Evolutionary conservation across 192 early-diverging fungal genomes (phyloP), one percentile per base, ranked within the genome.

Genomic region (Backusella luteola): DNA sequence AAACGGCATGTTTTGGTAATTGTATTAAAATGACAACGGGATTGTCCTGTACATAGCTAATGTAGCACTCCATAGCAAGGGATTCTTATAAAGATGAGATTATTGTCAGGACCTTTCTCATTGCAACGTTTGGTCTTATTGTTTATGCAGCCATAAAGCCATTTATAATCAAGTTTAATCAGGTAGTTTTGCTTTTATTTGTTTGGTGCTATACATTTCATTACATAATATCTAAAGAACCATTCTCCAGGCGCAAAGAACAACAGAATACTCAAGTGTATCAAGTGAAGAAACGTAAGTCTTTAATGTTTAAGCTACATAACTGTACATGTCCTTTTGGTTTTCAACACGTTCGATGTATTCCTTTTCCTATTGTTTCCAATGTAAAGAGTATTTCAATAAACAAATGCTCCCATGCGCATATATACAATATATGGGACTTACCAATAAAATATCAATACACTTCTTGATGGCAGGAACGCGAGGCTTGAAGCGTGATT

Each of bases 381-480:
- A 46, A 92, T 88, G 79, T 95, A n/a, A 71, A 67, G 23, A 11
- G 21, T 29, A 63, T 12, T 63, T 29, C 21, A 69, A 71, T 29
- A 42, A 71, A 71, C 4, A 46, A 19, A 15, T 39, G 8, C 0
- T 23, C 4, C n/a, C 32, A 23, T 21, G 11, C 26, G 4, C 14
- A 46, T 44, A 4, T 6, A 71, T 6, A 71, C 17, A 71, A 71
- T 15, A 71, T 29, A 12, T 29, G 34, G 32, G 1, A 34, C 38
- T 52, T 41, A 46, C 96, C 72, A 99, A 81, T 49, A 98, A 84
- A 29, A 92, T 90, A 79, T 98, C 97, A 77, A 99, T 99, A 67
- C 92, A 93, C 87, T 98, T 96, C 81, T 99, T 99, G 84, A 99
- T 98, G 71, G 94, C 93, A n/a, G 89, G 85, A 49, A 98, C 87